These are phyloP conservation scores for Calycina marina DNA, from an alignment of 2,329 filamentous ascomycete genomes.

Conservation along the genomic window DNA sequence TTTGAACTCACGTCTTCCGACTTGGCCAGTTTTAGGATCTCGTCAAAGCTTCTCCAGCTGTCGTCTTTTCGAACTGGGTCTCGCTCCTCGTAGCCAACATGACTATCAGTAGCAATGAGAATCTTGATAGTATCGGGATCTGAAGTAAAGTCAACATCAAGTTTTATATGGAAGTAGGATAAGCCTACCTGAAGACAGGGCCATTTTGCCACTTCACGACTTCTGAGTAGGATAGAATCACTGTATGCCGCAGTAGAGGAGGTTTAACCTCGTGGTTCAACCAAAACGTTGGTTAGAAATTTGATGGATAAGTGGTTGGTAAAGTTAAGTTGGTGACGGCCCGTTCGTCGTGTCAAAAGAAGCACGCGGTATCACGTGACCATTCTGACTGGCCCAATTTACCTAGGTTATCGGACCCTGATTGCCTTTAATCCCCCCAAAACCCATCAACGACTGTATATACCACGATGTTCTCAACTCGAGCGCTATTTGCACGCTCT, in stretches of 20 bases:
- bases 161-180: too few relatives aligned
- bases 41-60: slow-evolving; percentile 92
- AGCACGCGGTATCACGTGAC: too few relatives aligned
- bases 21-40: slow-evolving; percentile 80
- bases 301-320: too few relatives aligned
- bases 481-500: slow-evolving; percentile 45
- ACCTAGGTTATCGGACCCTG: too few relatives aligned
- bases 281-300: too few relatives aligned
- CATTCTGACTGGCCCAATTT: too few relatives aligned
- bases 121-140: slow-evolving; percentile 78
- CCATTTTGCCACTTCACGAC: slow-evolving; percentile 16
- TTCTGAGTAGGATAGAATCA: too few relatives aligned
- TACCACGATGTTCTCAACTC: slow-evolving; percentile 46
- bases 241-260: neutral
- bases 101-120: slow-evolving; percentile 86
- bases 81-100: slow-evolving; percentile 92
- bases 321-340: too few relatives aligned
- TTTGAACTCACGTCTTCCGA: slow-evolving; percentile 52
- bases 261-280: slow-evolving; percentile 1
- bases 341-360: too few relatives aligned
- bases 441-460: too few relatives aligned
- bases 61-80: slow-evolving; percentile 92
- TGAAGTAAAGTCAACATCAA: slow-evolving; percentile 8
- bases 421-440: too few relatives aligned
- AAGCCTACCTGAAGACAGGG: slow-evolving; percentile 13